A percentile compares a stretch with the other conserved stretches of the same genome.
phyloP scores from a whole-genome alignment of 352 stramenopile species.

The Salisapilia sapeloensis region DNA sequence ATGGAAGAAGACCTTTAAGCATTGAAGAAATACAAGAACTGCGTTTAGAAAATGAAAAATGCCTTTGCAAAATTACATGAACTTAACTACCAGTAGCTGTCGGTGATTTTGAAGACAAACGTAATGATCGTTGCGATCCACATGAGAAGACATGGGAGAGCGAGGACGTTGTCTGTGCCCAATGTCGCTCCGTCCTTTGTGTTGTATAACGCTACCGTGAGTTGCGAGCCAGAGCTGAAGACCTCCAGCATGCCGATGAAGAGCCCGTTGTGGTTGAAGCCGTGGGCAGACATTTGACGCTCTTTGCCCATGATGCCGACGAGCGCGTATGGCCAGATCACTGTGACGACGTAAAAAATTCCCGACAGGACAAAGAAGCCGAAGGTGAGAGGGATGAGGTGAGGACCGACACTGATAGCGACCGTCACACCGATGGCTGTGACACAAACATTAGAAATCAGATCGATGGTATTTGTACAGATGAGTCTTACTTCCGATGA shows the following conservation, averaged over 20 bases:
- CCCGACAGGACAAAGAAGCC: neutral
- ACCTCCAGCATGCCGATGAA: slow-evolving; percentile 1
- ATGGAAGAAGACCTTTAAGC: slow-evolving; percentile 65
- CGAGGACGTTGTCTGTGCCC: neutral
- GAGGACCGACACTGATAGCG: neutral
- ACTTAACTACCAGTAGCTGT: neutral
- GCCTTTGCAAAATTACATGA: neutral
- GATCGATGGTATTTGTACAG: neutral
- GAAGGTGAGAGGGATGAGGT: neutral
- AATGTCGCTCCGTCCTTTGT: neutral
- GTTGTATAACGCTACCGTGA: slow-evolving; percentile 1
- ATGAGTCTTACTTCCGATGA: neutral
- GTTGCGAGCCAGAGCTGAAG: neutral
- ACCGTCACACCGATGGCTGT: neutral
- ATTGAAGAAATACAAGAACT: neutral
- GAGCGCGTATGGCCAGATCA: slow-evolving; percentile 1
- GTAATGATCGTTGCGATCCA: neutral
- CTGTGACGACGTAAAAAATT: neutral
- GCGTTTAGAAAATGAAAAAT: neutral
- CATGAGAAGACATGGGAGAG: neutral
- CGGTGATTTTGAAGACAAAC: neutral
- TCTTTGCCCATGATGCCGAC: slow-evolving; percentile 2
- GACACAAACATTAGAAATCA: neutral
- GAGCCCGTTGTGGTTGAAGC: slow-evolving; percentile 1
- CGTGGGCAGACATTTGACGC: neutral